Conservation (phyloP, 192 early-diverging fungal species). For the Pecoramyces ruminantium region DNA sequence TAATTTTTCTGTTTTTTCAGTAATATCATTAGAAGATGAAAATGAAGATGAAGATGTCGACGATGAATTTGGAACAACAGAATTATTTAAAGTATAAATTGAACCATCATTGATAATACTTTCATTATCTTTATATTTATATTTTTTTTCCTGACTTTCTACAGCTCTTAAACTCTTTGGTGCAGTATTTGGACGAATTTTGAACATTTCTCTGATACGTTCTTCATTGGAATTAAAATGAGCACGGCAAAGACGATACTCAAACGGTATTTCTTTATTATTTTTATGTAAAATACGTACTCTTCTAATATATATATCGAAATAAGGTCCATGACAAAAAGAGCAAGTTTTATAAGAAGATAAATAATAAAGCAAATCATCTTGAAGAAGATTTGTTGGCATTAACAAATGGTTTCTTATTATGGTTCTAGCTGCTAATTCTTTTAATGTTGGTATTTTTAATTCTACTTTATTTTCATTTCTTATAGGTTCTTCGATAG, state of each 20-base stretch:
- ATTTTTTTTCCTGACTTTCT: neutral
- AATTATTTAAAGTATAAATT: neutral
- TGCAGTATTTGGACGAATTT: neutral
- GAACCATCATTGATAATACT: neutral
- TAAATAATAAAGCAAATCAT: slow-evolving; percentile 47
- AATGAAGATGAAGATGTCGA: neutral
- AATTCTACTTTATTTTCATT: neutral
- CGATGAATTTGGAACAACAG: neutral
- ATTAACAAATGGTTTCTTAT: slow-evolving; percentile 45
- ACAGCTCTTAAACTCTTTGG: neutral
- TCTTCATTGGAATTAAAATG: slow-evolving; percentile 61
- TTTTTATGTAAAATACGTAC: slow-evolving; percentile 43
- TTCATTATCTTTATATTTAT: neutral
- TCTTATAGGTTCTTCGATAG: neutral
- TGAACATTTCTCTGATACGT: slow-evolving; percentile 8
- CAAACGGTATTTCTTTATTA: slow-evolving; percentile 30
- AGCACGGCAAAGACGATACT: slow-evolving; percentile 51
- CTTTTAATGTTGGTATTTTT: slow-evolving; percentile 47
- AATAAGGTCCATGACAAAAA: slow-evolving; percentile 67
- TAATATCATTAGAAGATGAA: neutral
- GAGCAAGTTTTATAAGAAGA: slow-evolving; percentile 35
- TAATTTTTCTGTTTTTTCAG: neutral
- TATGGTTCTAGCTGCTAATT: slow-evolving; percentile 60
- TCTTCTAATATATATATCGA: slow-evolving; percentile 38
- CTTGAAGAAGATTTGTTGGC: slow-evolving; percentile 16